Conservation (phyloP, 2,329 filamentous ascomycete genomes). For the Stemphylium lycopersici region DNA sequence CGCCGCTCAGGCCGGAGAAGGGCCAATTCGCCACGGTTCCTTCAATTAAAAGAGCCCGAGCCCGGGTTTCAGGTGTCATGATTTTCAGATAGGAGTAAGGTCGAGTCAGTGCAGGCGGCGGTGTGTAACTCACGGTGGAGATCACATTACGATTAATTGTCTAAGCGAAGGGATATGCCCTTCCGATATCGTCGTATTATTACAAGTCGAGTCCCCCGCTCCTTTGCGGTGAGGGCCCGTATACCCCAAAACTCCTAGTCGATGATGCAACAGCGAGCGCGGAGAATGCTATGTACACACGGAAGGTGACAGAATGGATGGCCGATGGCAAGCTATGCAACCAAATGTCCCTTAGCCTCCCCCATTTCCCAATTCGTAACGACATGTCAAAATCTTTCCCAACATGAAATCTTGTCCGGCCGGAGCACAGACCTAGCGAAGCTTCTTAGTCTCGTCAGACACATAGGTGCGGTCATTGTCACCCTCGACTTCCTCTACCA, state of each 20-base stretch:
- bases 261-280: constrained; percentile 11
- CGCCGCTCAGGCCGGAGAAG: neutral
- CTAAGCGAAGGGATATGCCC: neutral
- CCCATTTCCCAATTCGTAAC: constrained; percentile 10
- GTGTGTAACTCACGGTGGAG: neutral
- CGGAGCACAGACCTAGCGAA: neutral
- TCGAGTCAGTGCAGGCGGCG: no score
- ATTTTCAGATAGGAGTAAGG: neutral
- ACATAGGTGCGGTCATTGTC: constrained; percentile 54
- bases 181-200: constrained; percentile 1
- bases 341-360: neutral
- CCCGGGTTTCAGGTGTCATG: neutral
- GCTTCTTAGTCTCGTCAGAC: constrained; percentile 49
- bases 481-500: constrained; percentile 75
- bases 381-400: neutral
- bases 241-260: constrained; percentile 9
- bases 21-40: constrained; percentile 1
- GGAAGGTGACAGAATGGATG: neutral
- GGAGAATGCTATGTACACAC: constrained; percentile 14
- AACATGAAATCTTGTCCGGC: neutral
- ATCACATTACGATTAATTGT: constrained; percentile 3
- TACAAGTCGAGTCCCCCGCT: constrained; percentile 4
- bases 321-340: constrained; percentile 1
- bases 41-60: neutral
- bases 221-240: neutral